Base-by-base conservation (phyloP, 1,284 basidiomycete genomes). In the Cryptococcus deneoformans region DNA sequence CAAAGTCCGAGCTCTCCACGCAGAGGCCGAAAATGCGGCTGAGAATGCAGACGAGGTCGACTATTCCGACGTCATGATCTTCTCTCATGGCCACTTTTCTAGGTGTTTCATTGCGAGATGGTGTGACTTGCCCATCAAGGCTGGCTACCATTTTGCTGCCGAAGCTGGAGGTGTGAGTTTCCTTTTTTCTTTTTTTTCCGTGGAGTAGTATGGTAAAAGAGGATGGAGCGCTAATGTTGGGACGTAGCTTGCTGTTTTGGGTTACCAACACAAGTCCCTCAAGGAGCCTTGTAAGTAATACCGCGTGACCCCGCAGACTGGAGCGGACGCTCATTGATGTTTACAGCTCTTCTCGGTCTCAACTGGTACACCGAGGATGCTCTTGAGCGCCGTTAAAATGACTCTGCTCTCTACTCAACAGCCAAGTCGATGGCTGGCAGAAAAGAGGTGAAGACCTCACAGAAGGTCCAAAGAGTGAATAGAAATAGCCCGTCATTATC, bases 1-100 rank as follows among this genome's bases (percentile, higher is more conserved):
- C 40, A 85, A 87, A 78, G 85, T 95, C 62, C 84, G 85, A 43
- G 84, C 86, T 65, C 85, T 88, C 67, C 92, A 94, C 69, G 81
- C 82, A 57, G 77, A 83, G 68, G 66, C 65, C 53, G 63, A 68
- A 48, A 46, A 66, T 43, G 44, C 53, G 10, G 66, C 61, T 6
- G 37, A 58, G 14, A 50, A 59, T 35, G 63, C 67, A 2, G 71
- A 72, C 34, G 59, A 69, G 2, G 64, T 63, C 8, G 71, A 76
- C 48, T 59, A 71, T 42, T 57, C 71, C 8, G 77, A 78, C 59
- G 73, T 79, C 12, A 73, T 77, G 57, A 71, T 79, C 61, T 87
- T 92, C 45, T 90, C 72, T 6, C 75, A 79, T 55, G 77, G 73
- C 34, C 91, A 94, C 75, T 92, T 94, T 76, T 89, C 85, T 57